These are phyloP conservation scores for Ceratopteris richardii DNA, from an alignment of 75 land plant genomes.

Conservation along the genomic window DNA sequence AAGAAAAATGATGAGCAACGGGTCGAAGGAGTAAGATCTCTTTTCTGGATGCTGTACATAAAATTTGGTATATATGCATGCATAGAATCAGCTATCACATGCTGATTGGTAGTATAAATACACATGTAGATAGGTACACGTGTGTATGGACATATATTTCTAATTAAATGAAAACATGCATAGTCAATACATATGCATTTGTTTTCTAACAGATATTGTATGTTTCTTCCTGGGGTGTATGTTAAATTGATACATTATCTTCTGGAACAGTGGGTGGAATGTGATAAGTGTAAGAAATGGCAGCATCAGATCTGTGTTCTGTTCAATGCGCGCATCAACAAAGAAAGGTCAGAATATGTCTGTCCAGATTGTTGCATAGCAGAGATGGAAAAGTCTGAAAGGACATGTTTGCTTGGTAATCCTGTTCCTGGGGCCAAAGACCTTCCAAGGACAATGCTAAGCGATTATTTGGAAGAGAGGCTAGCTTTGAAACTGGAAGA, in stretches of 20 bases:
- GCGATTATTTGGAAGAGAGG: conserved; percentile 80
- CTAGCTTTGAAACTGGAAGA: conserved; percentile 54
- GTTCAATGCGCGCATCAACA: conserved; percentile 87
- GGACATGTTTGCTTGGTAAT: conserved; percentile 65
- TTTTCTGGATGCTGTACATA: neutral
- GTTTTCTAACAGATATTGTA: too few species aligned
- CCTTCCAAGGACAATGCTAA: conserved; percentile 75
- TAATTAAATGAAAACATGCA: too few species aligned
- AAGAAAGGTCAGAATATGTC: conserved; percentile 88
- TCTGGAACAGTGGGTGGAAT: conserved; percentile 88
- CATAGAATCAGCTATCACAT: too few species aligned
- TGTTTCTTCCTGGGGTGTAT: too few species aligned
- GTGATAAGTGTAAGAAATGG: conserved; percentile 92
- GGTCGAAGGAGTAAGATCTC: conserved; percentile 73
- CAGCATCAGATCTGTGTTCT: conserved; percentile 96
- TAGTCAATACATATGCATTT: too few species aligned
- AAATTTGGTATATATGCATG: neutral
- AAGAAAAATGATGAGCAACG: conserved; percentile 94
- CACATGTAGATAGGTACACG: too few species aligned
- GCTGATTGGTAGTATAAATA: too few species aligned
- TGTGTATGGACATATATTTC: too few species aligned
- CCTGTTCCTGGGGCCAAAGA: conserved; percentile 92
- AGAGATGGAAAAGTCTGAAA: conserved; percentile 83
- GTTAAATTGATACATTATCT: too few species aligned
- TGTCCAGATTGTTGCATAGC: conserved; percentile 79